These are phyloP conservation scores for Hibiscus syriacus DNA, from an alignment of 345 rosid genomes.

Conservation along the genomic window DNA sequence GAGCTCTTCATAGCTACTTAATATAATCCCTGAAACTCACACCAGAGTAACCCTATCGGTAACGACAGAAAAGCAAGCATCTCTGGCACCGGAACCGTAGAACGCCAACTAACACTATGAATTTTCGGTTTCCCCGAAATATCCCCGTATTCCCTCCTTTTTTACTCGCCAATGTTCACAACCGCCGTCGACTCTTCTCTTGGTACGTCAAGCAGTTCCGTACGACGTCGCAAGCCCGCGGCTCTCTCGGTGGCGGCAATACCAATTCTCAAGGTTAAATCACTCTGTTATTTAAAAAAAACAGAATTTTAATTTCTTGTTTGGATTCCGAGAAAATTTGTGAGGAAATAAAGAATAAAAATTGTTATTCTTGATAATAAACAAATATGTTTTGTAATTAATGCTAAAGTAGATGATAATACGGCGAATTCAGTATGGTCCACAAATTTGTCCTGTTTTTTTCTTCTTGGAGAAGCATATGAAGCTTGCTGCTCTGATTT, in stretches of 20 bases:
- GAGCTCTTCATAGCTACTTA: not conserved
- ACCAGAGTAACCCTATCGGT: not conserved
- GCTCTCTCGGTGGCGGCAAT: conserved; percentile 34
- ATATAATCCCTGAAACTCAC: not conserved
- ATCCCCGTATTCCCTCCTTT: conserved; percentile 22
- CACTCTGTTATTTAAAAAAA: not conserved
- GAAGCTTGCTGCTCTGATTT: conserved; percentile 3
- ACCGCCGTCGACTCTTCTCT: conserved; percentile 35
- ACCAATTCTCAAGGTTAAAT: conserved; percentile 44
- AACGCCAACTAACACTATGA: conserved; percentile 21
- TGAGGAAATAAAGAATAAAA: not conserved
- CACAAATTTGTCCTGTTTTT: not conserved
- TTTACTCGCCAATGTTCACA: conserved; percentile 22
- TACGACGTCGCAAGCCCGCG: conserved; percentile 31
- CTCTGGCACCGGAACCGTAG: not conserved
- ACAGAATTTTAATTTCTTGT: not conserved
- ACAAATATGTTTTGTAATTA: not conserved
- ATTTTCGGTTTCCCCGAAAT: conserved; percentile 30
- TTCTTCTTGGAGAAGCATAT: not conserved
- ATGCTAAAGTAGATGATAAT: not conserved
- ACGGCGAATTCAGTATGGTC: not conserved
- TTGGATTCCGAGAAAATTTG: conserved; percentile 5
- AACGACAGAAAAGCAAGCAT: not conserved
- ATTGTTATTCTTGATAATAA: not conserved
- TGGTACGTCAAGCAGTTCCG: conserved; percentile 42